Percentiles rank a stretch among this genome's conserved stretches.
These are phyloP conservation scores for Hanseniaspora jakobsenii DNA, from an alignment of 805 yeast genomes.

Conservation along the genomic window DNA sequence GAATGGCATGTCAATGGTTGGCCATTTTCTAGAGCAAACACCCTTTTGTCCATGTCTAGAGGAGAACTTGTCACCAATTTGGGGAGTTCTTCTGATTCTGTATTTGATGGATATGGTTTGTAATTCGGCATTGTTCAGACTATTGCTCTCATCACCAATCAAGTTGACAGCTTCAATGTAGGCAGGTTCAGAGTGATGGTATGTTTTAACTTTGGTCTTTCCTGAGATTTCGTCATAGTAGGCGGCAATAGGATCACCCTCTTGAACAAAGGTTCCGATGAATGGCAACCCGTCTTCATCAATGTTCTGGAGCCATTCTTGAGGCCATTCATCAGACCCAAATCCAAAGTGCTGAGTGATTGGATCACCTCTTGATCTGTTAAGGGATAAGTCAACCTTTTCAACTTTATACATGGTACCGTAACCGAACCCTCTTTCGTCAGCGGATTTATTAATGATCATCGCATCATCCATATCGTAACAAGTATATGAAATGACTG, in stretches of 20 bases:
- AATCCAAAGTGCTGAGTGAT: slow-evolving; percentile 89
- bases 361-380: slow-evolving; percentile 85
- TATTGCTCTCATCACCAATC: slow-evolving; percentile 62
- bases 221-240: slow-evolving; percentile 84
- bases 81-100: slow-evolving; percentile 81
- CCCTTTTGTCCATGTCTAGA: slow-evolving; percentile 98
- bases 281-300: slow-evolving; percentile 89
- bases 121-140: slow-evolving; percentile 48
- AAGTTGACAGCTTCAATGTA: slow-evolving; percentile 90
- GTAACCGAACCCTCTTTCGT: slow-evolving; percentile 94
- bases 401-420: slow-evolving; percentile 95
- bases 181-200: slow-evolving; percentile 89
- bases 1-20: slow-evolving; percentile 92
- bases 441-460: slow-evolving; percentile 94
- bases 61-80: slow-evolving; percentile 94
- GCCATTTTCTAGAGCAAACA: slow-evolving; percentile 98
- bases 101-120: slow-evolving; percentile 80
- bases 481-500: slow-evolving; percentile 96
- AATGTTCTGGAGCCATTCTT: slow-evolving; percentile 73
- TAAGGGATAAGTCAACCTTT: slow-evolving; percentile 66
- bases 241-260: slow-evolving; percentile 93
- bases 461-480: slow-evolving; percentile 99
- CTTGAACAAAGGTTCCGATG: slow-evolving; percentile 76
- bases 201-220: slow-evolving; percentile 80
- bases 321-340: slow-evolving; percentile 88